Evolutionary conservation across 805 yeast genomes (phyloP), one percentile per base, ranked within the genome.

Genomic region (Candida sanyiensis): DNA sequence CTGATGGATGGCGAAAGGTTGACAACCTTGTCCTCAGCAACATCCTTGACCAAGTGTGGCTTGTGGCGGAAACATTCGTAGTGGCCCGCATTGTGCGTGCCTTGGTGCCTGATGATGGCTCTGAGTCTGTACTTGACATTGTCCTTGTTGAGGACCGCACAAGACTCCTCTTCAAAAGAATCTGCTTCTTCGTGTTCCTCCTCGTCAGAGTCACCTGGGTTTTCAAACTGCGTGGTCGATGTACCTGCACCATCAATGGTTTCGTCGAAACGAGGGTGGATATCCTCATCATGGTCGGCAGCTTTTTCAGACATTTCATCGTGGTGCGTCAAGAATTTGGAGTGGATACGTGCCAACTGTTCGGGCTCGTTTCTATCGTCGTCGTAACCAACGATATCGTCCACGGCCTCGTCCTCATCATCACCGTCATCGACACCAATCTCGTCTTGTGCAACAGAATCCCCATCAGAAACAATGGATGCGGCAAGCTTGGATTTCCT

Each of bases 41-140:
- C 42, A 29, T 57, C 62, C 40, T 59, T 61, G 17, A 58, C 51
- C 40, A 69, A 71, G 4, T 71, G 57, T 3, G 93, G 90, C 55
- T 88, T 89, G 34, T 77, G 77, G 45, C 83, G 79, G 56, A 77
- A 86, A 51, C 96, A 85, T 52, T 89, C 95, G 56, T 88, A 89
- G 55, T 89, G 97, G 1, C 97, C 97, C 31, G 77, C 74, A 16
- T 79, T 72, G 59, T 89, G 97, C 1, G 90, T 78, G 0, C 98
- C 98, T 33, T 80, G 76, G 57, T 93, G 97, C 47, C 88, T 73
- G 15, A 93, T 77, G 45, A 86, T 64, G 0, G 96, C 83, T 45
- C 71, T 73, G 26, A 93, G 66, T 43, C 66, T 65, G 57, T 85
- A 88, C 28, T 63, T 69, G 43, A 62, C 61, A 50, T 45, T 60